Conservation (phyloP, 192 early-diverging fungal genomes). For the Podila verticillata region DNA sequence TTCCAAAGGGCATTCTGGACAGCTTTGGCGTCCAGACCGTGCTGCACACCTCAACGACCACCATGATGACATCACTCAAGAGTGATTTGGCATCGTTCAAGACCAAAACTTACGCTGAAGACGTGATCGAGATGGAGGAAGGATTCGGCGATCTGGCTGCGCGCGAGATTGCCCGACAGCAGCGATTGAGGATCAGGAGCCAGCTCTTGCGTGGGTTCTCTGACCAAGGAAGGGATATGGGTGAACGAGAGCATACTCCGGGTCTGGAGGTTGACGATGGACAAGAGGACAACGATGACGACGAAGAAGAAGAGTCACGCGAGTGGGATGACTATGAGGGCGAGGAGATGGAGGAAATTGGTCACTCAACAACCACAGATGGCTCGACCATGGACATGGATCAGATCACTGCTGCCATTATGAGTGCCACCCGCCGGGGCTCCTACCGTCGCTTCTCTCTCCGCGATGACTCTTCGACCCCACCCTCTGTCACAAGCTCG, state of each 20-base stretch:
- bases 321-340: background rate
- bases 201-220: background rate
- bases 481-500: constrained; percentile 2
- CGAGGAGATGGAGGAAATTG: background rate
- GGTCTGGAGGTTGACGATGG: background rate
- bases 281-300: background rate
- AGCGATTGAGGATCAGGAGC: background rate
- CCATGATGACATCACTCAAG: background rate
- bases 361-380: too few relatives aligned
- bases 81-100: background rate
- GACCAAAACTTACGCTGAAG: constrained; percentile 1
- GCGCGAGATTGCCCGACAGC: background rate
- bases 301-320: background rate
- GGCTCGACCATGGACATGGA: constrained; percentile 16
- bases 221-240: background rate
- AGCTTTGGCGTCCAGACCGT: constrained; percentile 25
- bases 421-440: constrained; percentile 14
- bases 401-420: constrained; percentile 8
- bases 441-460: constrained; percentile 16
- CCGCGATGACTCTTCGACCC: background rate
- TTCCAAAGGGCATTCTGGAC: constrained; percentile 6
- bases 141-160: constrained; percentile 4
- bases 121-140: constrained; percentile 22
- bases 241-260: background rate
- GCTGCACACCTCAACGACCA: constrained; percentile 1